phyloP scores from a whole-genome alignment of 73 alveolate species.

The Tetrahymena elliotti region DNA sequence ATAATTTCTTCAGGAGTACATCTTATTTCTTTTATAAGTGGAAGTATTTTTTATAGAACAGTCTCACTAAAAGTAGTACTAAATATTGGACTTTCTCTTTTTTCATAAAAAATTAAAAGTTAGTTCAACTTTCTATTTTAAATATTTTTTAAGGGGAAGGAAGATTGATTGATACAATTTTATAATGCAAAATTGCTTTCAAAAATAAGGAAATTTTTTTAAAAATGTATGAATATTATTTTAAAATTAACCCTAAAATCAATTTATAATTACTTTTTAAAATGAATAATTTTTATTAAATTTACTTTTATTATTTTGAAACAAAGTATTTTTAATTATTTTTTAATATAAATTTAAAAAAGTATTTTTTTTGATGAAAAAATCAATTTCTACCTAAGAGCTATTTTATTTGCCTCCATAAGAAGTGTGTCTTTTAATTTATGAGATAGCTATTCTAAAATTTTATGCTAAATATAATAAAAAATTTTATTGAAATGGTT shows the following conservation, averaged over 20 bases:
- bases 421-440: not conserved
- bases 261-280: too few relatives aligned
- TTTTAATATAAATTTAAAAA: not conserved
- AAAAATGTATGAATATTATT: too few relatives aligned
- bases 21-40: not conserved
- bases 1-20: not conserved
- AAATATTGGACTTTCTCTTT: not conserved
- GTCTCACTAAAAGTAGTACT: not conserved
- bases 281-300: too few relatives aligned
- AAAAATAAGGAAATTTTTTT: too few relatives aligned
- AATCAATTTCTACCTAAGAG: not conserved
- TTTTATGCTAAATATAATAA: not conserved
- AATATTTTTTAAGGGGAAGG: too few relatives aligned
- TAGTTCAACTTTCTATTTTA: too few relatives aligned
- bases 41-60: not conserved
- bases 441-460: not conserved
- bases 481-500: not conserved
- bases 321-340: too few relatives aligned
- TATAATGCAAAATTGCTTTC: too few relatives aligned
- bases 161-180: too few relatives aligned
- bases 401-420: not conserved
- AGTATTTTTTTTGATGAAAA: not conserved
- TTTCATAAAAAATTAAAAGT: too few relatives aligned
- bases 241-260: too few relatives aligned
- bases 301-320: too few relatives aligned